These are phyloP conservation scores for Crithidia mellificae DNA, from an alignment of 208 protist genomes.

Conservation along the genomic window DNA sequence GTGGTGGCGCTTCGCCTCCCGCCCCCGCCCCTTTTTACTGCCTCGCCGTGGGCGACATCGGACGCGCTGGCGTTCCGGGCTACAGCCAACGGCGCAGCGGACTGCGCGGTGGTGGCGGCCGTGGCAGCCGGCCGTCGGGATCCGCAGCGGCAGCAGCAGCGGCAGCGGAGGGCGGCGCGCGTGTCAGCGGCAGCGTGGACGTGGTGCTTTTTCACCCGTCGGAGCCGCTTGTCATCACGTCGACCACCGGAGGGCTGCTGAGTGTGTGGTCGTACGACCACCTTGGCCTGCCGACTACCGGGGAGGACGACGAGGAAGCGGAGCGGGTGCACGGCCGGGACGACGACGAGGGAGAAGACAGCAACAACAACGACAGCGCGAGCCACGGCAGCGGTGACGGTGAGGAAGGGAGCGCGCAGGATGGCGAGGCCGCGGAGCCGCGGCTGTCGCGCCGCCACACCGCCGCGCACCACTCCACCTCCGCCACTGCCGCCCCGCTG, in stretches of 20 bases:
- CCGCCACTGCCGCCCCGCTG: not conserved
- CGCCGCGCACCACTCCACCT: not conserved
- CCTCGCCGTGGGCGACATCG: conserved; percentile 29
- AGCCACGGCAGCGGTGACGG: not conserved
- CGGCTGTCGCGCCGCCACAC: not conserved
- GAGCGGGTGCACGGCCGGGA: conserved; percentile 1
- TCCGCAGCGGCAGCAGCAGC: too few relatives aligned
- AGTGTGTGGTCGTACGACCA: conserved; percentile 62
- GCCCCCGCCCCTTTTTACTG: conserved; percentile 16
- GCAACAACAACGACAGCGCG: not conserved
- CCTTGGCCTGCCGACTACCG: not conserved
- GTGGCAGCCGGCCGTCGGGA: not conserved
- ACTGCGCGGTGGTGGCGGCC: not conserved
- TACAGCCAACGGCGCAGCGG: conserved; percentile 16
- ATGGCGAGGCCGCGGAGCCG: conserved; percentile 4
- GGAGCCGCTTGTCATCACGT: conserved; percentile 50
- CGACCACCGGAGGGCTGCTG: conserved; percentile 56
- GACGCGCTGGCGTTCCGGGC: conserved; percentile 12
- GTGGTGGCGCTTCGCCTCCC: not conserved
- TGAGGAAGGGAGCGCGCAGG: not conserved
- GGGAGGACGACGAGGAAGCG: conserved; percentile 1
- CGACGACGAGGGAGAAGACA: conserved; percentile 3
- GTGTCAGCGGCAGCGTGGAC: conserved; percentile 20
- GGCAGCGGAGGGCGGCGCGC: not conserved
- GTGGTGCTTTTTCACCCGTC: conserved; percentile 63